A percentile compares a stretch with the other conserved stretches of the same genome.
These are phyloP conservation scores for Aureobasidium sp. DNA, from an alignment of 2,329 filamentous ascomycete genomes.

Conservation along the genomic window DNA sequence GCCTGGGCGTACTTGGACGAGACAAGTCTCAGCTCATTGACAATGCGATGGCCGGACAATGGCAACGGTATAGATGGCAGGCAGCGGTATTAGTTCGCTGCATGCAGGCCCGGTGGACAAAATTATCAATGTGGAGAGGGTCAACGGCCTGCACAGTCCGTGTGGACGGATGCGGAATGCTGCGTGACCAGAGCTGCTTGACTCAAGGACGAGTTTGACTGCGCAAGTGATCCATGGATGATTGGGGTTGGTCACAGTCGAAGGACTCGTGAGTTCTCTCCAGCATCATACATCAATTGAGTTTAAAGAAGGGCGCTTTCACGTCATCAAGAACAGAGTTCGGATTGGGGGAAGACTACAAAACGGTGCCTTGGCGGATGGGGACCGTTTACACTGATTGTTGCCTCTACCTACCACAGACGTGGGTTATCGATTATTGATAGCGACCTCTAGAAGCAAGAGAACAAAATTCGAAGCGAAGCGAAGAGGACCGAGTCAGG, in stretches of 20 bases:
- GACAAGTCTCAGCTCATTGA: neutral
- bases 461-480: neutral
- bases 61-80: neutral
- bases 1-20: neutral
- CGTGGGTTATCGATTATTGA: neutral
- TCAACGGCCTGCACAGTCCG: neutral
- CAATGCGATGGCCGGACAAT: neutral
- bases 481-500: neutral
- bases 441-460: neutral
- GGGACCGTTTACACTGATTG: neutral
- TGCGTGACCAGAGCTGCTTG: neutral
- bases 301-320: neutral
- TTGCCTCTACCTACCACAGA: neutral
- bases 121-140: neutral
- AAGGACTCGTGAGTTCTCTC: neutral
- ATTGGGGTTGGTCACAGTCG: neutral
- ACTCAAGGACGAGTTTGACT: neutral
- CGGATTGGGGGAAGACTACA: neutral
- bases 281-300: neutral
- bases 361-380: neutral
- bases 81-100: neutral
- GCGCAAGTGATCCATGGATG: neutral
- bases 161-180: constrained; percentile 3
- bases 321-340: neutral
- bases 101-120: neutral